phyloP scores from a whole-genome alignment of 805 yeast genomes.

The Wickerhamomyces tratensis region DNA sequence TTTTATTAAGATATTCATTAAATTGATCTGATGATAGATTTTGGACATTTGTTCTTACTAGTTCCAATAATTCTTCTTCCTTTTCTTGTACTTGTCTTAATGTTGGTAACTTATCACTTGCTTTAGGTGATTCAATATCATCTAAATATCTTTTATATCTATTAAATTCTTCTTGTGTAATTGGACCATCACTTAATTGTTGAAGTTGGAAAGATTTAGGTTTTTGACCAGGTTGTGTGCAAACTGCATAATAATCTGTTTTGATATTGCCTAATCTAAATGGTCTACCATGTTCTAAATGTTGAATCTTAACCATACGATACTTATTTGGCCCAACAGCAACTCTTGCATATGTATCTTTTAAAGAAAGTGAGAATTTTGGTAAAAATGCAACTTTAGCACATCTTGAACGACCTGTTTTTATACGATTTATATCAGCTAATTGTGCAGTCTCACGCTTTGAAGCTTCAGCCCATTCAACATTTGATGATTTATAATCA shows the following conservation, averaged over 20 bases:
- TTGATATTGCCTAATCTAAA: slow-evolving; percentile 39
- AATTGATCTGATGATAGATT: slow-evolving; percentile 66
- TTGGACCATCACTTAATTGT: slow-evolving; percentile 68
- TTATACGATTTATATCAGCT: slow-evolving; percentile 59
- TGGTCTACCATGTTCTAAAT: slow-evolving; percentile 42
- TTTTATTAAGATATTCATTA: slow-evolving; percentile 66
- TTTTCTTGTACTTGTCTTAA: slow-evolving; percentile 56
- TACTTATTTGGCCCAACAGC: slow-evolving; percentile 66
- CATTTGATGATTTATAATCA: slow-evolving; percentile 34
- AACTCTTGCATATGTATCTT: slow-evolving; percentile 74
- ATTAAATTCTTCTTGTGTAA: slow-evolving; percentile 63
- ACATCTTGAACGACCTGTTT: slow-evolving; percentile 70
- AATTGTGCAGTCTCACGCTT: slow-evolving; percentile 37
- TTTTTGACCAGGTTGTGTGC: slow-evolving; percentile 71
- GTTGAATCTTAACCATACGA: slow-evolving; percentile 76
- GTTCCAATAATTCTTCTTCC: slow-evolving; percentile 46
- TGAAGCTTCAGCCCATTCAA: slow-evolving; percentile 37
- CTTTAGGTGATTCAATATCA: slow-evolving; percentile 33
- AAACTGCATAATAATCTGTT: slow-evolving; percentile 53
- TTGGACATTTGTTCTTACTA: slow-evolving; percentile 39
- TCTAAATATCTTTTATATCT: slow-evolving; percentile 54
- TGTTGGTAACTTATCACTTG: slow-evolving; percentile 41
- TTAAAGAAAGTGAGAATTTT: slow-evolving; percentile 59
- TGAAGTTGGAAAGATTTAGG: slow-evolving; percentile 70
- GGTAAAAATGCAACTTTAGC: slow-evolving; percentile 75